Conservation (phyloP, 73 alveolate genomes). For the Paramecium pentaurelia region DNA sequence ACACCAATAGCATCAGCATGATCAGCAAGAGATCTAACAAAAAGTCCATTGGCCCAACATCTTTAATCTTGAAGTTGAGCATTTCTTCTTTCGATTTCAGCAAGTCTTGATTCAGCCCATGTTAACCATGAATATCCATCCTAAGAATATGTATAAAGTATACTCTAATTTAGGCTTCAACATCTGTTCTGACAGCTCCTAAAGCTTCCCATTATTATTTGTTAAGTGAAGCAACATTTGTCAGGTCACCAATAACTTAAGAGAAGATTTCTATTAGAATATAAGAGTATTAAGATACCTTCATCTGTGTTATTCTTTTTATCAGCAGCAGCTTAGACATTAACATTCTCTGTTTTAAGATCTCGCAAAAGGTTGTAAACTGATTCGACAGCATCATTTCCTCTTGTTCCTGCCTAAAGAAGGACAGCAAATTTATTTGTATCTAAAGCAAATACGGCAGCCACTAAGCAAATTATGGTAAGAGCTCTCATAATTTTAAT, state of each 20-base stretch:
- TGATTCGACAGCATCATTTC: conserved; percentile 55
- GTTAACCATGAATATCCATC: conserved; percentile 6
- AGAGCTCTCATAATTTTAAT: conserved; percentile 20
- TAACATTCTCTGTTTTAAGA: conserved; percentile 46
- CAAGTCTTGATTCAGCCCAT: conserved; percentile 46
- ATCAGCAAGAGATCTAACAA: conserved; percentile 43
- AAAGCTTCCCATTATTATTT: not conserved
- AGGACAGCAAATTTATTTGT: conserved; percentile 41
- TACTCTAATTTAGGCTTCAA: conserved; percentile 35
- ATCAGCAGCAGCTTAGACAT: conserved; percentile 46
- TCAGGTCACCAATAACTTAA: conserved; percentile 22
- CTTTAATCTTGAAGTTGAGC: not conserved
- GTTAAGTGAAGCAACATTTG: conserved; percentile 28
- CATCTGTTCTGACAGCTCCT: conserved; percentile 35
- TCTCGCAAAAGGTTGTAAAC: conserved; percentile 40
- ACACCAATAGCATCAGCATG: conserved; percentile 37
- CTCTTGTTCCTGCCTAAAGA: conserved; percentile 47
- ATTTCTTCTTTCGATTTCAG: conserved; percentile 32
- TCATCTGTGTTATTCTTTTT: conserved; percentile 45
- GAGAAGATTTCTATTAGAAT: not conserved
- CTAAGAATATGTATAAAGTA: not conserved
- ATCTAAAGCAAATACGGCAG: conserved; percentile 4
- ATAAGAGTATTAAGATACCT: not conserved
- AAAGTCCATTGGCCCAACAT: conserved; percentile 44
- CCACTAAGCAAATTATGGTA: conserved; percentile 45